Percentiles rank a stretch among this genome's conserved stretches.
Conservation (phyloP, 2,329 filamentous ascomycete species). For the Fusarium humuli region DNA sequence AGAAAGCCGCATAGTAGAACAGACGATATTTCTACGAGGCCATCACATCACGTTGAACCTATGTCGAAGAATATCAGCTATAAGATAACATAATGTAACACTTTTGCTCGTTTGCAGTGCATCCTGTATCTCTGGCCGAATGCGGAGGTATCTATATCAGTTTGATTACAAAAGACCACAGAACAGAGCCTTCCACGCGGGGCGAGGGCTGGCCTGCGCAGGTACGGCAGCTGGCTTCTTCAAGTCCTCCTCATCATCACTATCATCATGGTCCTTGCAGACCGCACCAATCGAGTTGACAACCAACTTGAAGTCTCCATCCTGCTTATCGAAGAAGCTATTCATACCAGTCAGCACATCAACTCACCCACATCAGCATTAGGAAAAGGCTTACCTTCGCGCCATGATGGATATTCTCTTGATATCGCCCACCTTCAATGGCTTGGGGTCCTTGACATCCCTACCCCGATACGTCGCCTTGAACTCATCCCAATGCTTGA, state of each 20-base stretch:
- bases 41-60: background rate
- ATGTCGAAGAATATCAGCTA: background rate
- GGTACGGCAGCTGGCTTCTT: conserved; percentile 25
- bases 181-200: conserved; percentile 45
- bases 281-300: conserved; percentile 48
- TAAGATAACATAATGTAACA: background rate
- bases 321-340: conserved; percentile 81
- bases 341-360: conserved; percentile 44
- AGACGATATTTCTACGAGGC: background rate
- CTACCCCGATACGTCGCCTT: conserved; percentile 79
- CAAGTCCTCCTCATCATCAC: conserved; percentile 41
- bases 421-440: conserved; percentile 69
- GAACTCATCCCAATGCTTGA: conserved; percentile 73
- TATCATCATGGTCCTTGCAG: conserved; percentile 41
- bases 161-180: conserved; percentile 44
- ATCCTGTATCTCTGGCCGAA: background rate
- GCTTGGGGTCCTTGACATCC: conserved; percentile 68
- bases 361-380: background rate
- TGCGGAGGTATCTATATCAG: background rate
- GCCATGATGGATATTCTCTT: conserved; percentile 82
- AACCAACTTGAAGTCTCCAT: conserved; percentile 69
- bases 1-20: background rate
- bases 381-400: conserved; percentile 69
- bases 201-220: conserved; percentile 5
- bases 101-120: background rate